Evolutionary conservation across 2,329 filamentous ascomycete genomes (phyloP).

Genomic region (Epichloe uncinata): DNA sequence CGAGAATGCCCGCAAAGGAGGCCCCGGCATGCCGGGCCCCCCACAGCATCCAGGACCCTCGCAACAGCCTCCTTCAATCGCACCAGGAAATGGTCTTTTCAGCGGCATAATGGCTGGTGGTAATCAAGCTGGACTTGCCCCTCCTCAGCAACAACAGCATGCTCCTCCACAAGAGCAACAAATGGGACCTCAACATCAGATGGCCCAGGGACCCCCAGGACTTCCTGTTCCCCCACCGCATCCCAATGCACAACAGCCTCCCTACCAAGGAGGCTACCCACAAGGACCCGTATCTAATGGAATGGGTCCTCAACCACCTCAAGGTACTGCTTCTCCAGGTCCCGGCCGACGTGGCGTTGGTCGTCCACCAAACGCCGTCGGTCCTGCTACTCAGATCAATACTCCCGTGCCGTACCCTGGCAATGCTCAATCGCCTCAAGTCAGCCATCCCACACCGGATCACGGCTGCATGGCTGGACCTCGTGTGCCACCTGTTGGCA

Average conservation of each 20-base stretch:
- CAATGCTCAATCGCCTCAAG: slow-evolving; percentile 69
- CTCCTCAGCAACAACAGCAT: slow-evolving; percentile 49
- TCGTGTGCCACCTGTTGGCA: slow-evolving; percentile 36
- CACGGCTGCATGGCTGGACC: slow-evolving; percentile 42
- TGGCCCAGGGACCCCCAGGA: slow-evolving; percentile 67
- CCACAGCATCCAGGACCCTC: slow-evolving; percentile 66
- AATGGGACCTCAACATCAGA: slow-evolving; percentile 35
- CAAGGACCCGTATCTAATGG: slow-evolving; percentile 48
- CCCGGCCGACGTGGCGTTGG: slow-evolving; percentile 61
- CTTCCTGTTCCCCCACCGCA: slow-evolving; percentile 46
- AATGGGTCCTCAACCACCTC: slow-evolving; percentile 72
- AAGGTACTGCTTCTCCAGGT: slow-evolving; percentile 75
- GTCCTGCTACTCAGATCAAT: slow-evolving; percentile 83
- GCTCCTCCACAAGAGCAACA: slow-evolving; percentile 58
- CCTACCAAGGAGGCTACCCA: slow-evolving; percentile 58
- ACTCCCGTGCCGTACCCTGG: slow-evolving; percentile 78
- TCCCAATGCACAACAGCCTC: slow-evolving; percentile 52
- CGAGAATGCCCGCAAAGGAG: slow-evolving; percentile 55
- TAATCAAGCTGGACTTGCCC: slow-evolving; percentile 70
- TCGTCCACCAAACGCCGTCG: slow-evolving; percentile 46
- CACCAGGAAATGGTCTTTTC: slow-evolving; percentile 85
- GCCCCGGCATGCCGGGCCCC: slow-evolving; percentile 51
- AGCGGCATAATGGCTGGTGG: slow-evolving; percentile 90
- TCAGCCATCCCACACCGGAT: slow-evolving; percentile 70
- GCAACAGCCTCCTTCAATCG: slow-evolving; percentile 78